Evolutionary conservation across 495 filamentous ascomycete species (phyloP).

Genomic region (Xylaria acuta): DNA sequence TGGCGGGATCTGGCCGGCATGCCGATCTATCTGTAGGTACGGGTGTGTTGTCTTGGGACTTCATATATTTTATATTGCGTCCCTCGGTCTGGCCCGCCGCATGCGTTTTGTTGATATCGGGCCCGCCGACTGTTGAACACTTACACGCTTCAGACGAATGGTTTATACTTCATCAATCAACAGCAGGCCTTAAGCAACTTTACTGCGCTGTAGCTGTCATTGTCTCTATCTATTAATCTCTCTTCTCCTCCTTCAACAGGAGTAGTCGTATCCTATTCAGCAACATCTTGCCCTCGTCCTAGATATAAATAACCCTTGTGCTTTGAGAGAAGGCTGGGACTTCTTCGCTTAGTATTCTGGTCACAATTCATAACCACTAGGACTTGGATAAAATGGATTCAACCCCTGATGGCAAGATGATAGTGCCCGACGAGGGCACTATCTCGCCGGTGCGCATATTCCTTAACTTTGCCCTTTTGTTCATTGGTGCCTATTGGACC

Average conservation of each 20-base stretch:
- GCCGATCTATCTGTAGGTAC: conserved; percentile 32
- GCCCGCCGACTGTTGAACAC: conserved; percentile 20
- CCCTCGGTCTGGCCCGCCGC: conserved; percentile 35
- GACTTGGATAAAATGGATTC: conserved; percentile 15
- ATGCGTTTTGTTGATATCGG: conserved; percentile 9
- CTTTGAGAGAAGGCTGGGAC: conserved; percentile 6
- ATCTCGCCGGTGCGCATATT: conserved; percentile 39
- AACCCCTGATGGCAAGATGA: conserved; percentile 25
- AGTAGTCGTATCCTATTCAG: conserved; percentile 12
- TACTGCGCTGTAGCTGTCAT: conserved; percentile 17
- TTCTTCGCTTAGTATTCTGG: background rate
- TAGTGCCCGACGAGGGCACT: conserved; percentile 38
- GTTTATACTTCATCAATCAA: conserved; percentile 11
- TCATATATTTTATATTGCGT: conserved; percentile 41
- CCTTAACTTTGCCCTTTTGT: conserved; percentile 33
- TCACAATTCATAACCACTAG: background rate
- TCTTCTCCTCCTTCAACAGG: conserved; percentile 41
- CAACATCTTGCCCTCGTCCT: background rate
- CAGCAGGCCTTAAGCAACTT: conserved; percentile 29
- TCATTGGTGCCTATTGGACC: conserved; percentile 47
- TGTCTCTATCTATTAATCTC: conserved; percentile 11
- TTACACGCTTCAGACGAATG: background rate
- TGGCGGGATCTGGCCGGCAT: conserved; percentile 9
- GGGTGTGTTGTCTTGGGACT: conserved; percentile 18
- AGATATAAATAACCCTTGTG: background rate